Conservation (phyloP, 2,329 filamentous ascomycete species). For the Huntiella bhutanensis region DNA sequence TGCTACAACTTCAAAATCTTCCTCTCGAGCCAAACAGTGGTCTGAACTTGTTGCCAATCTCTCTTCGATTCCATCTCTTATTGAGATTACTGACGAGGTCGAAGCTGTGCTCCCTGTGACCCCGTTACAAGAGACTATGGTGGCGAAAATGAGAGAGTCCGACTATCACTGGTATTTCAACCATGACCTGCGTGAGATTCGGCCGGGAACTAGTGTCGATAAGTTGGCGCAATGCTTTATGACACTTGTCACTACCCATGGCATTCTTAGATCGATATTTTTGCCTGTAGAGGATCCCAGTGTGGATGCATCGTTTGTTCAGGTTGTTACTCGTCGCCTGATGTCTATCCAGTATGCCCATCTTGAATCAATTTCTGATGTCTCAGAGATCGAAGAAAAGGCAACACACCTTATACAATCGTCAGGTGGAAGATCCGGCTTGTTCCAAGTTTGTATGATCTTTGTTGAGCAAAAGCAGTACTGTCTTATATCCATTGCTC, state of each 20-base stretch:
- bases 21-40: not conserved
- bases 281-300: conserved; percentile 41
- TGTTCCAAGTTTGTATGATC: conserved; percentile 32
- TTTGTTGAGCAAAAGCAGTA: conserved; percentile 20
- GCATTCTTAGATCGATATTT: conserved; percentile 63
- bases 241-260: conserved; percentile 36
- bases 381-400: conserved; percentile 17
- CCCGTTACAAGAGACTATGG: conserved; percentile 70
- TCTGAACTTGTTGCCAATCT: not conserved
- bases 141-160: conserved; percentile 63
- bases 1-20: not conserved
- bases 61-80: not conserved
- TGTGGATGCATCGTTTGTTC: conserved; percentile 31
- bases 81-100: conserved; percentile 19
- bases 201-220: conserved; percentile 30
- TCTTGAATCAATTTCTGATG: not conserved
- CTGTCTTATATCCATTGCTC: conserved; percentile 53
- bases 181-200: conserved; percentile 53
- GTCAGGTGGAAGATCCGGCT: conserved; percentile 18
- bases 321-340: conserved; percentile 23
- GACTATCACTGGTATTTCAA: conserved; percentile 67
- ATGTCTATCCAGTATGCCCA: not conserved
- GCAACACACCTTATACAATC: conserved; percentile 21
- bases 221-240: conserved; percentile 43
- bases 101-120: conserved; percentile 55